phyloP scores from a whole-genome alignment of 345 rosid species.

The Linum lewisii region DNA sequence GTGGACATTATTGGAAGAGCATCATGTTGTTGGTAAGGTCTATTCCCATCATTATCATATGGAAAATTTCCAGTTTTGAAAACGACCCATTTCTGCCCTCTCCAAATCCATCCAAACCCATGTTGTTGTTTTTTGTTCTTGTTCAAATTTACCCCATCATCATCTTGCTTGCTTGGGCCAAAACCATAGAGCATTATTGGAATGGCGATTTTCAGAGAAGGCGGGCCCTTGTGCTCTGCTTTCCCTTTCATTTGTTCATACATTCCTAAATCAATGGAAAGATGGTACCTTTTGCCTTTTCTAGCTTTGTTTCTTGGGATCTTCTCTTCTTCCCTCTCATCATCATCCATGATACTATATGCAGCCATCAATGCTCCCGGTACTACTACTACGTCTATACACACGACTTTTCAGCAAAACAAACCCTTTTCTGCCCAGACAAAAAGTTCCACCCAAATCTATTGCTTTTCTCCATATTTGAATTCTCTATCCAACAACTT shows the following conservation, averaged over 20 bases:
- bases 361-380: neutral
- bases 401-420: neutral
- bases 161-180: no score
- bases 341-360: no score
- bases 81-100: constrained; percentile 12
- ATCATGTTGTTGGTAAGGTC: constrained; percentile 10
- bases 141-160: no score
- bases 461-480: neutral
- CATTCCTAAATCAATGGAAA: constrained; percentile 6
- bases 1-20: constrained; percentile 8
- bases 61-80: constrained; percentile 1
- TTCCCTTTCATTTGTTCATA: neutral
- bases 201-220: neutral
- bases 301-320: neutral
- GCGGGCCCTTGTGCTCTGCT: neutral
- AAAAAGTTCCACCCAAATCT: neutral
- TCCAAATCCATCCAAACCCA: neutral
- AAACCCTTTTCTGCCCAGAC: neutral
- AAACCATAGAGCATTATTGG: neutral
- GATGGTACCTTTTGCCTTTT: neutral
- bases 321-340: neutral
- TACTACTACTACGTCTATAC: neutral
- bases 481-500: no score
- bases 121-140: no score
- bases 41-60: neutral